Evolutionary conservation across 495 filamentous ascomycete species (phyloP).

Genomic region (Rhypophila decipiens): DNA sequence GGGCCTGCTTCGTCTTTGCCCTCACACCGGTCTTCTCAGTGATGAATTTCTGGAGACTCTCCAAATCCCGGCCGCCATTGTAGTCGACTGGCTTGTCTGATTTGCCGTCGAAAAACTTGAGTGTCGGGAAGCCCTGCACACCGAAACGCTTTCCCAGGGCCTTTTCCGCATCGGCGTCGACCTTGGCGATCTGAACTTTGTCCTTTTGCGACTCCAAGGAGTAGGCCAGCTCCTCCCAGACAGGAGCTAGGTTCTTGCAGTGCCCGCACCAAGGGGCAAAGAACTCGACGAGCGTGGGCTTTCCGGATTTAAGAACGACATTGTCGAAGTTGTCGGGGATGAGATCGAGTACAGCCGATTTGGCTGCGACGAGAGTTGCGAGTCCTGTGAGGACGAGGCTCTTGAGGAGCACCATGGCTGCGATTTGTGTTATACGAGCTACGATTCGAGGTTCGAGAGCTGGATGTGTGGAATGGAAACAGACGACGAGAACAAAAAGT

Average conservation of each 20-base stretch:
- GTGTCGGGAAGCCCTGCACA: conserved; percentile 88
- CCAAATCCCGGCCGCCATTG: conserved; percentile 78
- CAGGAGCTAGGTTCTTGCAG: conserved; percentile 93
- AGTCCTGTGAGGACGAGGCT: conserved; percentile 46
- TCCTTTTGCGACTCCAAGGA: conserved; percentile 66
- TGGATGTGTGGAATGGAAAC: background rate
- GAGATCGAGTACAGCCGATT: conserved; percentile 74
- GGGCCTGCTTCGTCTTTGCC: conserved; percentile 60
- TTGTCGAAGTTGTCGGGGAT: conserved; percentile 84
- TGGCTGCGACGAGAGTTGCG: conserved; percentile 39
- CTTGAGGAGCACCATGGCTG: conserved; percentile 46
- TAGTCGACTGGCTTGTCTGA: conserved; percentile 83
- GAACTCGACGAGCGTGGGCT: conserved; percentile 96
- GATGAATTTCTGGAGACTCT: conserved; percentile 75
- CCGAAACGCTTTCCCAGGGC: conserved; percentile 76
- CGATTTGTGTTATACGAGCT: background rate
- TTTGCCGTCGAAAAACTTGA: conserved; percentile 99
- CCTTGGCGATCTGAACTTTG: conserved; percentile 87
- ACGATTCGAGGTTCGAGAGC: background rate
- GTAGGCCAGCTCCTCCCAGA: conserved; percentile 88
- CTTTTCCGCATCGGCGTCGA: conserved; percentile 88
- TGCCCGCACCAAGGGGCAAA: conserved; percentile 98
- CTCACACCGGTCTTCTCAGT: conserved; percentile 82
- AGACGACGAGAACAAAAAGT: background rate
- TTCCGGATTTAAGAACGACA: conserved; percentile 81